These are phyloP conservation scores for Salix koriyanagi DNA, from an alignment of 345 rosid genomes.

Conservation along the genomic window DNA sequence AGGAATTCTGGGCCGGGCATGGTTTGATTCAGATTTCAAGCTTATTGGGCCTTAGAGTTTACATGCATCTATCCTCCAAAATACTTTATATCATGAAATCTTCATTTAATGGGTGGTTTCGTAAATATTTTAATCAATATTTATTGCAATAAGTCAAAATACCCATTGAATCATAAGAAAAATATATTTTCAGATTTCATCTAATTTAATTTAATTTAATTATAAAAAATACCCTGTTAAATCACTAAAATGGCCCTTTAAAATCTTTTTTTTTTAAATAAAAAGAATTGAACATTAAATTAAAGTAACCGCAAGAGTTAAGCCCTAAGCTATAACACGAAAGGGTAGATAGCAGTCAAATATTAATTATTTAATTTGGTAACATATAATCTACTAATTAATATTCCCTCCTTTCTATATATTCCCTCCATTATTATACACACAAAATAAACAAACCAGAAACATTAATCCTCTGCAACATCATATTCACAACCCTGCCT, in stretches of 20 bases:
- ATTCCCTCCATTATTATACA: background rate
- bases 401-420: background rate
- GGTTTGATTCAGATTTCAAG: too few relatives aligned
- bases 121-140: too few relatives aligned
- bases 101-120: background rate
- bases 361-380: background rate
- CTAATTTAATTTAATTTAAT: too few relatives aligned
- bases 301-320: background rate
- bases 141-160: background rate
- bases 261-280: too few relatives aligned
- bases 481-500: background rate
- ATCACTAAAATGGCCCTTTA: too few relatives aligned
- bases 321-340: background rate
- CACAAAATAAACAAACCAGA: background rate
- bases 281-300: too few relatives aligned
- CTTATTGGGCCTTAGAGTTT: too few relatives aligned
- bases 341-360: background rate
- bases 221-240: too few relatives aligned
- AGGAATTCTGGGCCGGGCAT: background rate
- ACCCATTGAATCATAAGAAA: background rate
- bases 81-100: too few relatives aligned
- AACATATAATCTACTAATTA: background rate
- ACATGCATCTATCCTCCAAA: too few relatives aligned
- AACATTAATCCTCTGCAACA: background rate
- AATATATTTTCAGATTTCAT: too few relatives aligned